Evolutionary conservation across 179 eudicot genomes (phyloP).

Genomic region (Corrigiola litoralis): DNA sequence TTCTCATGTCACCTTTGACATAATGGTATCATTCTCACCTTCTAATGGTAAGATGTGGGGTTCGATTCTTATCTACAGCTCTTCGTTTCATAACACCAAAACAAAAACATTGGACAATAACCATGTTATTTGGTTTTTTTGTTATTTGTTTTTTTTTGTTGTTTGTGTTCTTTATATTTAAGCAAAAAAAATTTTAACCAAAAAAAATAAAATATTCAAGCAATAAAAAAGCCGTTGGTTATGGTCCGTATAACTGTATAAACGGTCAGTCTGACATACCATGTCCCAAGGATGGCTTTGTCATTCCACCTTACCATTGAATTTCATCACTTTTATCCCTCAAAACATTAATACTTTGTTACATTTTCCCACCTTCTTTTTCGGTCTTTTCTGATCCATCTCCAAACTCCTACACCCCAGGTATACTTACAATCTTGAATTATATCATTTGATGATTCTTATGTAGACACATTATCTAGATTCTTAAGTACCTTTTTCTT

Average conservation of each 20-base stretch:
- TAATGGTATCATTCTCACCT: too few relatives aligned
- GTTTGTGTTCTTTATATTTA: background rate
- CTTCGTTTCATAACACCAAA: too few relatives aligned
- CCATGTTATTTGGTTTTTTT: too few relatives aligned
- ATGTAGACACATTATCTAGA: background rate
- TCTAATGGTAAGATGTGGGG: too few relatives aligned
- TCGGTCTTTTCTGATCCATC: slow-evolving; percentile 21
- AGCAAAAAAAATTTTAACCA: too few relatives aligned
- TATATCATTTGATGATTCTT: background rate
- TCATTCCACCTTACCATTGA: slow-evolving; percentile 8
- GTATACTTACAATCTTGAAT: background rate
- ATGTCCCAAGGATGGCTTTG: slow-evolving; percentile 8
- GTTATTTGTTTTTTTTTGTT: too few relatives aligned
- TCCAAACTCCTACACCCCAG: slow-evolving; percentile 20
- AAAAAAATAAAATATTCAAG: too few relatives aligned
- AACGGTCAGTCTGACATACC: slow-evolving; percentile 33
- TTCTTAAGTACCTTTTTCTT: background rate
- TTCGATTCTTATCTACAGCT: too few relatives aligned
- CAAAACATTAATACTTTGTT: too few relatives aligned
- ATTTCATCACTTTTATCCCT: slow-evolving; percentile 18
- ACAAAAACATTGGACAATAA: too few relatives aligned
- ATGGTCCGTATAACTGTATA: too few relatives aligned
- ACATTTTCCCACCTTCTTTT: slow-evolving; percentile 6
- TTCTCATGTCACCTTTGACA: too few relatives aligned
- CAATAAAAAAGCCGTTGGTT: slow-evolving; percentile 14